Conservation (phyloP, 2,329 filamentous ascomycete species). For the Aureobasidium sp. region DNA sequence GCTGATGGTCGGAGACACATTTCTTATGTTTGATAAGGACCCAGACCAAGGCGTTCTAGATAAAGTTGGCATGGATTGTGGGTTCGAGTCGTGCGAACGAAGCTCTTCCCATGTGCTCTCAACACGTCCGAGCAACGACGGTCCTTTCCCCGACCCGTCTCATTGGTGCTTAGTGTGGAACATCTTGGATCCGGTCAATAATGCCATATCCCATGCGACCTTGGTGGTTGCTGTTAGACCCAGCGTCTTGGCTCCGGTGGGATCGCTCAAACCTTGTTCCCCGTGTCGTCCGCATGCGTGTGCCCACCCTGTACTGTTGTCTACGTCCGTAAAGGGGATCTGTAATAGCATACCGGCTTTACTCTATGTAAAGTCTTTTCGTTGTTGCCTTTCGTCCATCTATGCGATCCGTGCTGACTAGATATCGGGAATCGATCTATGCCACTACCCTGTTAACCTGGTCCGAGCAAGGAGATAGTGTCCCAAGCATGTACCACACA, state of each 20-base stretch:
- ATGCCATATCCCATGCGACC: background rate
- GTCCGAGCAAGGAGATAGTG: background rate
- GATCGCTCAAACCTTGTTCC: constrained; percentile 1
- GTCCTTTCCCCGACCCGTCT: constrained; percentile 1
- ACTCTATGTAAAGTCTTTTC: background rate
- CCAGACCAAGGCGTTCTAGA: background rate
- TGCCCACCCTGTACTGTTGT: background rate
- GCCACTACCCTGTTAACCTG: background rate
- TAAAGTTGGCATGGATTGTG: background rate
- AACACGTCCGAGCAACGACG: constrained; percentile 5
- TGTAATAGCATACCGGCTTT: background rate
- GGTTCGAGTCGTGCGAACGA: background rate
- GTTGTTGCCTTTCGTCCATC: background rate
- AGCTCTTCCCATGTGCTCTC: constrained; percentile 2
- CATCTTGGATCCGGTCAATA: background rate
- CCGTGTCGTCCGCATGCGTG: constrained; percentile 2
- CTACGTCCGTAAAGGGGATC: background rate
- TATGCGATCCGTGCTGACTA: background rate
- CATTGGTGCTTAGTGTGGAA: background rate
- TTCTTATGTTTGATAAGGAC: background rate
- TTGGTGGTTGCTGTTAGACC: background rate
- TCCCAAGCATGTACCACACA: background rate
- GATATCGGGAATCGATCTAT: background rate
- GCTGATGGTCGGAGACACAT: background rate
- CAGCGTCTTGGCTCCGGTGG: constrained; percentile 6